These are phyloP conservation scores for Elsinoe perseae DNA, from an alignment of 2,329 filamentous ascomycete species.

Conservation along the genomic window DNA sequence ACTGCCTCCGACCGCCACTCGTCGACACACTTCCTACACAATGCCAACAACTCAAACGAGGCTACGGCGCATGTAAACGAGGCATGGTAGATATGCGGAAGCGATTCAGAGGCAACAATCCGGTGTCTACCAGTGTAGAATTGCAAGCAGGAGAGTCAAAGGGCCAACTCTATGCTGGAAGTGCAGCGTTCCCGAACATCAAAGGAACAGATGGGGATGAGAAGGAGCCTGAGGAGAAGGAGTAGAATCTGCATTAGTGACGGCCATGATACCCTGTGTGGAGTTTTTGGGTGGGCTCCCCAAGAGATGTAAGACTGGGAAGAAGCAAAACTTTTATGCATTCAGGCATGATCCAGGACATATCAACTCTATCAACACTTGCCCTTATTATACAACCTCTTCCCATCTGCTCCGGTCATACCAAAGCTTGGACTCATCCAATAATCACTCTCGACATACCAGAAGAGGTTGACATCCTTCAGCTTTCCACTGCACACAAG, in stretches of 20 bases:
- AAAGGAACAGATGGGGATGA: conserved; percentile 27
- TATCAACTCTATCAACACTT: not conserved
- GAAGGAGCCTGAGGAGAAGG: conserved; percentile 26
- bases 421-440: conserved; percentile 15
- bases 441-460: conserved; percentile 13
- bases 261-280: not conserved
- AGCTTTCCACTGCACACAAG: conserved; percentile 8
- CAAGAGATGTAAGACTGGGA: not conserved
- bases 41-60: conserved; percentile 89
- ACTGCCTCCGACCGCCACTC: conserved; percentile 80
- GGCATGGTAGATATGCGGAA: conserved; percentile 99
- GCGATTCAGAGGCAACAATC: conserved; percentile 89
- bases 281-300: not conserved
- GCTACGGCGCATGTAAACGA: conserved; percentile 89
- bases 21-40: conserved; percentile 72
- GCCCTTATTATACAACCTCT: conserved; percentile 4
- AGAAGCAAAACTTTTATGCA: not conserved
- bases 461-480: conserved; percentile 13
- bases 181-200: conserved; percentile 31
- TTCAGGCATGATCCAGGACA: not conserved
- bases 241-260: conserved; percentile 17
- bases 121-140: conserved; percentile 62
- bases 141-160: conserved; percentile 45
- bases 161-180: conserved; percentile 72
- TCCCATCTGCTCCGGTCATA: conserved; percentile 9